Evolutionary conservation across 108 stramenopile genomes (phyloP).

Genomic region (Pseudonitzschia multiseries): DNA sequence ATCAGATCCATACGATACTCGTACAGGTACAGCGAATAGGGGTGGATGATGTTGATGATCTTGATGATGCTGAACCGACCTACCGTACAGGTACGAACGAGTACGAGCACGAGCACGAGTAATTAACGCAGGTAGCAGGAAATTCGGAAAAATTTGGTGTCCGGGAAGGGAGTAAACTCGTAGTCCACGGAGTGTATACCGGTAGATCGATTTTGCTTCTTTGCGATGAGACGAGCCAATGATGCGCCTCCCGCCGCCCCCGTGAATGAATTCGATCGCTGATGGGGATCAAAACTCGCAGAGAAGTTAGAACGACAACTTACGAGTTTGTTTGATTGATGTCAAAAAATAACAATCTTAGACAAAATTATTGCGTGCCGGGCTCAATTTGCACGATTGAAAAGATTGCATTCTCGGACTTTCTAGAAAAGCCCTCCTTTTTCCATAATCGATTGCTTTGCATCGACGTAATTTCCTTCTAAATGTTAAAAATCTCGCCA

Average conservation of each 20-base stretch:
- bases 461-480: not conserved
- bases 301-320: too few relatives aligned
- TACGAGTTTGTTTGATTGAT: too few relatives aligned
- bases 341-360: too few relatives aligned
- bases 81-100: too few relatives aligned
- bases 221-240: not conserved
- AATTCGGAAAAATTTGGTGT: not conserved
- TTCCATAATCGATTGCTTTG: not conserved
- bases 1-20: too few relatives aligned
- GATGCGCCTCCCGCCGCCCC: not conserved
- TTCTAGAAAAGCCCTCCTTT: not conserved
- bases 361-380: not conserved
- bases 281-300: too few relatives aligned
- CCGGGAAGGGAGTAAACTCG: too few relatives aligned
- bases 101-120: too few relatives aligned
- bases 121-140: too few relatives aligned
- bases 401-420: conserved; percentile 1
- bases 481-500: not conserved
- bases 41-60: too few relatives aligned
- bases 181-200: not conserved
- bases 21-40: too few relatives aligned
- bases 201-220: not conserved
- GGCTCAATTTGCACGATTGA: not conserved
- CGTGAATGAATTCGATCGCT: not conserved
- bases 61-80: too few relatives aligned